Base-by-base conservation (phyloP, 441 rosid genomes). In the Arabidopsis hybrid region DNA sequence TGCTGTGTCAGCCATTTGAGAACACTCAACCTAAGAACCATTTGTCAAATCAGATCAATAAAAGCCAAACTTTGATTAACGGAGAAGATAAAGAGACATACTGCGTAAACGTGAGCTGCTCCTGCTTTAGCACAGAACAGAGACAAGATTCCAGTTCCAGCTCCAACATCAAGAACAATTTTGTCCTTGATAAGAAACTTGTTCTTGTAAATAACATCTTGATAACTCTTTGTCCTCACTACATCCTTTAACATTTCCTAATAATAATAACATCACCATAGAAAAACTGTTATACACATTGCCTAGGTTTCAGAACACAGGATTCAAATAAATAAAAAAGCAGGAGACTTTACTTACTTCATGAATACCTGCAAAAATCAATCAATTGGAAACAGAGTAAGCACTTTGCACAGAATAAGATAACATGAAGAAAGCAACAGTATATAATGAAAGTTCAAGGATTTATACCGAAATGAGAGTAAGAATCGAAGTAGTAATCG, bases 211-310 rank as follows among this genome's bases (percentile, higher is more conserved):
- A 93, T 93, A 69, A 86, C 98, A 70, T 88, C 88, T 73, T 88
- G 93, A 79, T 93, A 93, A 13, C 91, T 86, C 81, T 88, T 89
- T 11, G 97, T 93, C 81, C 98, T 87, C 71, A 91, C 94, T 0
- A 78, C 85, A 82, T 93, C 98, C 67, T 93, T 93, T 52, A 93
- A 79, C 98, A 93, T 93, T 86, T 93, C 98, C 98, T 60, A 88
- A 50, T n/a, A 38, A 3, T 72, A 84, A 78, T 42, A 47, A 59
- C 31, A 57, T 46, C 17, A n/a, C 21, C 26, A 21, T 17, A 21
- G 26, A 21, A 21, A 21, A 21, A 21, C 26, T 21, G 26, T 21
- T 21, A 21, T 21, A 21, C 26, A 21, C 26, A 21, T 21, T 21
- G 26, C 26, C 26, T 21, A 21, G 26, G 26, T 40, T 34, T 58